Evolutionary conservation across 2,329 filamentous ascomycete species (phyloP).

Genomic region (Leptographium lundbergii): DNA sequence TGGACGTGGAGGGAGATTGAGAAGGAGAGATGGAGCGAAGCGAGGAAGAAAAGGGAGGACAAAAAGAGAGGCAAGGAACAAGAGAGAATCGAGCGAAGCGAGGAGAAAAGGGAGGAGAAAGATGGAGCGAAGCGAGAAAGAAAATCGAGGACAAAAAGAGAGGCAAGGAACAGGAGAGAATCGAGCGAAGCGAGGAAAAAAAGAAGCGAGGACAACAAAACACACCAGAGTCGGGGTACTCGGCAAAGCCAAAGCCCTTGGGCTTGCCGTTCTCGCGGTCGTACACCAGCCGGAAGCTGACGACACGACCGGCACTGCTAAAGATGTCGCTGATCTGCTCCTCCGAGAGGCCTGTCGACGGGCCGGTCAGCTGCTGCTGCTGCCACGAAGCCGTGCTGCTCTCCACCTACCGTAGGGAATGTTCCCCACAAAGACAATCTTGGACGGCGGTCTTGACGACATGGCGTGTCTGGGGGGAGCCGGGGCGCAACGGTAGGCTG

Average conservation of each 20-base stretch:
- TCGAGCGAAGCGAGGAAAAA: not conserved
- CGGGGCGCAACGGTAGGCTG: too few species aligned
- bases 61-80: too few species aligned
- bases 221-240: slow-evolving; percentile 80
- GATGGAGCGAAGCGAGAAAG: not conserved
- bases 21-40: not conserved
- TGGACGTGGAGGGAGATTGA: not conserved
- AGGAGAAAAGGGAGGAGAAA: too few species aligned
- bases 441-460: slow-evolving; percentile 55
- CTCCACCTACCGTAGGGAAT: slow-evolving; percentile 56
- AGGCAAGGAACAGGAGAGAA: not conserved
- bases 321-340: slow-evolving; percentile 94
- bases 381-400: too few species aligned
- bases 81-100: too few species aligned
- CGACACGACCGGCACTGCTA: slow-evolving; percentile 75
- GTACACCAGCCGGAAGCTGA: slow-evolving; percentile 87
- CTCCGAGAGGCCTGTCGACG: slow-evolving; percentile 66
- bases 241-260: slow-evolving; percentile 93
- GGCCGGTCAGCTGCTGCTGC: not conserved
- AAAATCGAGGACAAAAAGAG: not conserved
- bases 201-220: not conserved
- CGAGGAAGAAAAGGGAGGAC: too few species aligned
- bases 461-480: too few species aligned
- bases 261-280: slow-evolving; percentile 90
- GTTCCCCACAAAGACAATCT: slow-evolving; percentile 76